Evolutionary conservation across 2,329 filamentous ascomycete genomes (phyloP).

Genomic region (Lasiodiplodia theobromae): DNA sequence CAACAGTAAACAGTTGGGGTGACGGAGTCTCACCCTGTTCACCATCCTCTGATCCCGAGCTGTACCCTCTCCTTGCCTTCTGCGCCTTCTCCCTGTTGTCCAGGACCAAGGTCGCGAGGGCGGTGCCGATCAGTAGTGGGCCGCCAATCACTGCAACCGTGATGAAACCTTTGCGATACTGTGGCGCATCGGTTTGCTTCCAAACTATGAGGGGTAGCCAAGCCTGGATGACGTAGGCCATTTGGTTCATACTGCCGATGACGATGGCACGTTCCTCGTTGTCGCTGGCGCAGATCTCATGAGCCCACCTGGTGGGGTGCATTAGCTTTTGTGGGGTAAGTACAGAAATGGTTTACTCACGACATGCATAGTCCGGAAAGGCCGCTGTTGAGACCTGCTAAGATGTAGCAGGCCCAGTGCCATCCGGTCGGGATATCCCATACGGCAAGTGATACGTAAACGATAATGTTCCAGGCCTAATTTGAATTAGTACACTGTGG

Average conservation of each 20-base stretch:
- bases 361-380: constrained; percentile 60
- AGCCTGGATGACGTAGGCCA: constrained; percentile 73
- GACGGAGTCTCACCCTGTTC: constrained; percentile 26
- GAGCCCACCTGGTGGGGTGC: constrained; percentile 51
- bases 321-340: neutral
- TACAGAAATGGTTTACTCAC: constrained; percentile 39
- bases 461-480: constrained; percentile 41
- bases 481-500: neutral
- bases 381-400: constrained; percentile 57
- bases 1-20: constrained; percentile 21
- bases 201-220: constrained; percentile 73
- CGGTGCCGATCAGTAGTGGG: constrained; percentile 57
- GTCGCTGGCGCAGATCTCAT: constrained; percentile 62
- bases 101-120: constrained; percentile 54
- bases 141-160: constrained; percentile 60
- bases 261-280: constrained; percentile 73
- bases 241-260: constrained; percentile 70
- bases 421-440: constrained; percentile 61
- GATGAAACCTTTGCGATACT: constrained; percentile 67
- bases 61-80: constrained; percentile 9
- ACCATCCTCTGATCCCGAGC: neutral
- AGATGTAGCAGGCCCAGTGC: constrained; percentile 70
- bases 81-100: constrained; percentile 52
- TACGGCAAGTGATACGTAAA: constrained; percentile 53
- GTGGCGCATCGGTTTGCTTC: constrained; percentile 68